phyloP scores from a whole-genome alignment of 106 monocot genomes.

The Acorus calamus region DNA sequence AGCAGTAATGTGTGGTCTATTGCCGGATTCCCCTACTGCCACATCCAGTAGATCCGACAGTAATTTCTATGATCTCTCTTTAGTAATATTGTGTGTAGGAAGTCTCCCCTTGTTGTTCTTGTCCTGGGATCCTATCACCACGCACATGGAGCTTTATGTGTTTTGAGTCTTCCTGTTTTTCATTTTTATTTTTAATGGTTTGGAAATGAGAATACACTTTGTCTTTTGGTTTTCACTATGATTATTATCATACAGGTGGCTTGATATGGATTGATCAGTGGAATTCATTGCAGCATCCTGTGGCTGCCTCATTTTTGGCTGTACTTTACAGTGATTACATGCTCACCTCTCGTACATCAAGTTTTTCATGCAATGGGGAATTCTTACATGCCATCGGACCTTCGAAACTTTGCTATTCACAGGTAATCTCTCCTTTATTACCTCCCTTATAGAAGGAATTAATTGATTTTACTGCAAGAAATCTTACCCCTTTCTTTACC shows the following conservation, averaged over 20 bases:
- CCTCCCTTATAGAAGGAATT: not conserved
- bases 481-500: too few species aligned
- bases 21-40: conserved; percentile 85
- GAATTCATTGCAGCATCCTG: conserved; percentile 77
- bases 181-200: not conserved
- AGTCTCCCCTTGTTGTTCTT: too few species aligned
- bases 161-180: too few species aligned
- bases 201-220: not conserved
- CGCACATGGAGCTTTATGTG: too few species aligned
- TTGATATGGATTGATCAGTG: conserved; percentile 68
- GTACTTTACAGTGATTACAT: conserved; percentile 83
- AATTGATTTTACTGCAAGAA: not conserved
- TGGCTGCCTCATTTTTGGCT: conserved; percentile 76
- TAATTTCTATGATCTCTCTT: too few species aligned
- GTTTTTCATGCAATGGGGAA: conserved; percentile 40
- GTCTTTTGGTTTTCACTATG: not conserved
- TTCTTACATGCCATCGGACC: conserved; percentile 40
- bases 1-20: conserved; percentile 86
- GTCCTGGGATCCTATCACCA: too few species aligned
- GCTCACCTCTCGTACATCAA: conserved; percentile 44
- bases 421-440: conserved; percentile 30
- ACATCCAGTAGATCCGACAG: conserved; percentile 83
- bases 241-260: conserved; percentile 38
- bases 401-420: conserved; percentile 71
- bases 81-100: too few species aligned